A percentile compares a stretch with the other conserved stretches of the same genome.
Conservation (phyloP, 768 basidiomycete genomes). For the Hemileccinum impolitum region DNA sequence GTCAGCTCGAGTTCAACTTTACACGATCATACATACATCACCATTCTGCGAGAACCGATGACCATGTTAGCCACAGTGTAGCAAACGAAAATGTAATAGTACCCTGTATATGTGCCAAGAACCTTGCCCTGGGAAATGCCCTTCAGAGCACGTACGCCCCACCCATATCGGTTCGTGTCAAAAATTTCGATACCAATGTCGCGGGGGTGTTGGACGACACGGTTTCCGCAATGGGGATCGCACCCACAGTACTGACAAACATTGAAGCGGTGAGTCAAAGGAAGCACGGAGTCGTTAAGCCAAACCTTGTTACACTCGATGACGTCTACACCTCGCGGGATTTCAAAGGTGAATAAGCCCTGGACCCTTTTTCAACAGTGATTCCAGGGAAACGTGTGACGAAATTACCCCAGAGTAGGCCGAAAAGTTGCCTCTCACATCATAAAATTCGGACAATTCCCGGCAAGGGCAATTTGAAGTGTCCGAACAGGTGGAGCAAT, state of each 20-base stretch:
- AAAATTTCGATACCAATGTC: slow-evolving; percentile 61
- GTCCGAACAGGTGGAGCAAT: slow-evolving; percentile 37
- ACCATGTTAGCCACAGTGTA: slow-evolving; percentile 3
- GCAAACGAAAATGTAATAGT: slow-evolving; percentile 14
- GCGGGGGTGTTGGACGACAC: slow-evolving; percentile 59
- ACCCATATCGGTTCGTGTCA: slow-evolving; percentile 56
- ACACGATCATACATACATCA: slow-evolving; percentile 34
- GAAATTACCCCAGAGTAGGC: slow-evolving; percentile 43
- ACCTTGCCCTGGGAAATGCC: slow-evolving; percentile 52
- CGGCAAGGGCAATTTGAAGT: slow-evolving; percentile 48
- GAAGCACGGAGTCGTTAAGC: neutral
- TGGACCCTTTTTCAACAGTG: slow-evolving; percentile 21
- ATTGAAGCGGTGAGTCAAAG: neutral
- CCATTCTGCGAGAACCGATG: slow-evolving; percentile 30
- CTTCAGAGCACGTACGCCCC: slow-evolving; percentile 55
- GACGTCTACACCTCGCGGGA: slow-evolving; percentile 44
- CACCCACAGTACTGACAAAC: slow-evolving; percentile 45
- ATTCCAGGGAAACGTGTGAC: neutral
- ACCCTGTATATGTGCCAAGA: slow-evolving; percentile 71
- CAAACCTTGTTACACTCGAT: slow-evolving; percentile 66
- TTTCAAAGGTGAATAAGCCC: slow-evolving; percentile 49
- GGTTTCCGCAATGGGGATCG: slow-evolving; percentile 46
- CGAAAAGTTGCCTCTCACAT: slow-evolving; percentile 27
- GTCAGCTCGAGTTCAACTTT: neutral
- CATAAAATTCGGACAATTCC: slow-evolving; percentile 37